These are phyloP conservation scores for Camelina laxa DNA, from an alignment of 345 rosid genomes.

Conservation along the genomic window DNA sequence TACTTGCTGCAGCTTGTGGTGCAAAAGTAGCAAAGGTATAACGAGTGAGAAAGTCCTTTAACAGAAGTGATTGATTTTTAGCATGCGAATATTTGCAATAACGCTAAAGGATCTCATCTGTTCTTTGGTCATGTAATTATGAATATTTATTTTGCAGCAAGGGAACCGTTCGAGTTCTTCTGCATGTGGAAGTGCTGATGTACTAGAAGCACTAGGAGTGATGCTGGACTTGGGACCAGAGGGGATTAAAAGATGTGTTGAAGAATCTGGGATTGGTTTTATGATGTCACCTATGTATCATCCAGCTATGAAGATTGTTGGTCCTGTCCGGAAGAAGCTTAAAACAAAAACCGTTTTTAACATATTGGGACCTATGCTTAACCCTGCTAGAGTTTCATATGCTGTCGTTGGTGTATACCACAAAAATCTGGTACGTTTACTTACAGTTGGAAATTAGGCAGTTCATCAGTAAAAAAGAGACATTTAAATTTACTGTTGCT, in stretches of 20 bases:
- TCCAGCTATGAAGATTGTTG: constrained; percentile 90
- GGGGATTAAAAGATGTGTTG: constrained; percentile 76
- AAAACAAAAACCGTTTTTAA: constrained; percentile 88
- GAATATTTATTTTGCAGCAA: constrained; percentile 58
- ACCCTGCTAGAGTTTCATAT: constrained; percentile 81
- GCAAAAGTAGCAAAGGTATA: constrained; percentile 94
- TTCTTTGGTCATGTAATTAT: neutral
- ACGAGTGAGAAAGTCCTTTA: neutral
- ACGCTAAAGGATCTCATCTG: neutral
- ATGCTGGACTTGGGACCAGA: constrained; percentile 77
- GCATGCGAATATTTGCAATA: neutral
- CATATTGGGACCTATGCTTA: constrained; percentile 88
- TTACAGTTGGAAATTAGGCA: constrained; percentile 10
- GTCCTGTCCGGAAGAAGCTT: constrained; percentile 82
- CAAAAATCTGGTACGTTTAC: constrained; percentile 66
- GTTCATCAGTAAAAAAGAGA: neutral
- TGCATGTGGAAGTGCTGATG: constrained; percentile 99
- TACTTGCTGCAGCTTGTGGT: constrained; percentile 95
- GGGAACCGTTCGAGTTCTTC: constrained; percentile 97
- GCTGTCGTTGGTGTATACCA: constrained; percentile 92
- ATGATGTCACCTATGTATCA: constrained; percentile 93
- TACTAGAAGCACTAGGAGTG: constrained; percentile 80
- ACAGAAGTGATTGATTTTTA: neutral
- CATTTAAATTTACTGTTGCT: neutral
- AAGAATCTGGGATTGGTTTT: constrained; percentile 87